Base-by-base conservation (phyloP, 805 yeast genomes). In the Wickerhamomyces kurtzmanii region DNA sequence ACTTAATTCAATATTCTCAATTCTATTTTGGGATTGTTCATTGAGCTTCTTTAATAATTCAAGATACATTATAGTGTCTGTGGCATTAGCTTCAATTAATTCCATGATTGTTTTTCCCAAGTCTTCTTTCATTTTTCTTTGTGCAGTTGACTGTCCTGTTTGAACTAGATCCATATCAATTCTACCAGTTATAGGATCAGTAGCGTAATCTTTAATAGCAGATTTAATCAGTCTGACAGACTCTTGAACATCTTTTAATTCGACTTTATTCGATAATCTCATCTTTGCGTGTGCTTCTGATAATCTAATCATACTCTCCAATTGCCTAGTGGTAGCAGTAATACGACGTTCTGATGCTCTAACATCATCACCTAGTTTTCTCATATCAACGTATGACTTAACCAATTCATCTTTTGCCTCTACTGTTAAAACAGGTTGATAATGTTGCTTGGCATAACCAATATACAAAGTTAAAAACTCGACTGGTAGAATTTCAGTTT, bases 241-340 rank as follows among this genome's bases (percentile, higher is more conserved):
- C 51, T 91, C 99, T 34, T 68, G 65, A 5, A 91, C 98, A 53
- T 91, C 99, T 17, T 64, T 65, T 15, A 81, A 62, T 30, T 76
- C 79, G 5, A 91, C 99, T 1, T 43, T 49, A 2, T 64, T 57
- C 2, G 89, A 69, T 17, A 91, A 63, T 43, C 95, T 74, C 94
- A 91, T 83, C 57, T 86, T 87, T 2, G 99, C 98, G 51, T 91
- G 97, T 0, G 97, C 98, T 57, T 91, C 98, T 0, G 94, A 57
- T 28, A 91, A 64, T 48, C 98, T 75, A 40, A 89, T 87, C 94
- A 91, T 84, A 29, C 93, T 78, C 56, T 91, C 98, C 32, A 91
- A 64, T 53, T 91, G 98, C 57, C 99, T 73, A 2, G 99, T 89
- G 1, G 99, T 91, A 4, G 99, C 99, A 1, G 99, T 91, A 40